Evolutionary conservation across 176 grass and related monocot species (phyloP), one percentile per base, ranked within the genome.

Genomic region (Puccinellia tenuiflora): DNA sequence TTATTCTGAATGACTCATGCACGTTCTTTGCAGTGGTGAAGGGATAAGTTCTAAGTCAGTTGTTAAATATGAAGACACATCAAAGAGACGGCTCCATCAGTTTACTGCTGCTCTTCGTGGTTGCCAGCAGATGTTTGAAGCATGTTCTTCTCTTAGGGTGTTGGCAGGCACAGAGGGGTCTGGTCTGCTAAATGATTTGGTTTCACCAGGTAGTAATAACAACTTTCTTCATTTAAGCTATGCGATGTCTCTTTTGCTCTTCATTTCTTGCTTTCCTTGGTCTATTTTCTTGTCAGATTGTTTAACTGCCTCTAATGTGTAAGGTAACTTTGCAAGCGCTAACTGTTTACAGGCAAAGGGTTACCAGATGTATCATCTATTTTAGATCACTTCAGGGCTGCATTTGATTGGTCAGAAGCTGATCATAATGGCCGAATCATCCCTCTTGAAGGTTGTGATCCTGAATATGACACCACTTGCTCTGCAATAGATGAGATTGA

Each of bases 331-430:
- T 71, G 74, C 20, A 59, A 45, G 55, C 13, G 30, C 63, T 91
- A 73, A 88, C 73, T 84, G 21, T 86, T 80, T 89, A 85, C 80
- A 98, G 96, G 92, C 74, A 93, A 85, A 95, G 76, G 90, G 64
- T 43, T 98, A 76, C 90, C 84, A 76, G 34, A 98, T 54, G 79
- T 93, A 26, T 94, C 73, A 21, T 83, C 87, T 72, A 73, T 90
- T 85, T 74, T 98, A 78, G 91, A 91, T 38, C 73, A 86, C 86
- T 98, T 98, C 55, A 91, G 81, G 59, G 87, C 93, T 80, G 92
- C 96, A 84, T 98, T 98, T 98, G 89, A 98, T 93, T 98, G 96
- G 96, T 91, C 96, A 86, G 91, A 98, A 84, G 96, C 96, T 75
- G 91, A 98, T 30, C 37, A 8, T 17, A 86, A 84, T 82, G 96